phyloP scores from a whole-genome alignment of 352 stramenopile genomes.

The Pythium aphanidermatum region DNA sequence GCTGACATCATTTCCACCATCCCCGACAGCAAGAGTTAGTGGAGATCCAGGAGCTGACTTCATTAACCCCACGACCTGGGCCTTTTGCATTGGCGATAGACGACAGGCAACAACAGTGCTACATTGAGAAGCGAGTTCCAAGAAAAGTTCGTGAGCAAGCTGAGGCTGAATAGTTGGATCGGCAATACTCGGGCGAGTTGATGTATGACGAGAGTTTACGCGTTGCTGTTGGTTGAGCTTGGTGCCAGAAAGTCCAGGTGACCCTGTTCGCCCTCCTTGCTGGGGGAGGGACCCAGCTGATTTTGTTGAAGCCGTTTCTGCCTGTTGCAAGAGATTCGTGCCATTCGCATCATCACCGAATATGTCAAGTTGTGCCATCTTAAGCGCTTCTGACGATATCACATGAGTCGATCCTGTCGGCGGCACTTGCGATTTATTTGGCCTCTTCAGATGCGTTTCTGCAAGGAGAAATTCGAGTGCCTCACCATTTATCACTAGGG shows the following conservation, averaged over 20 bases:
- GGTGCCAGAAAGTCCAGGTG: too few relatives aligned
- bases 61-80: slow-evolving; percentile 93
- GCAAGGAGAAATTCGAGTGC: slow-evolving; percentile 65
- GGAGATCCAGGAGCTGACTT: slow-evolving; percentile 61
- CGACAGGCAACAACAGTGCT: slow-evolving; percentile 83
- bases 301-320: slow-evolving; percentile 43
- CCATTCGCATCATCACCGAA: slow-evolving; percentile 21
- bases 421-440: not conserved
- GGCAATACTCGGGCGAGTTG: slow-evolving; percentile 30
- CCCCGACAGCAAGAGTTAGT: slow-evolving; percentile 94
- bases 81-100: slow-evolving; percentile 90
- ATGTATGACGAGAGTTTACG: slow-evolving; percentile 28
- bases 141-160: slow-evolving; percentile 55
- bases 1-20: slow-evolving; percentile 98
- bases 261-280: not conserved
- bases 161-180: slow-evolving; percentile 17
- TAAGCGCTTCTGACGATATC: slow-evolving; percentile 10
- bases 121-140: slow-evolving; percentile 85
- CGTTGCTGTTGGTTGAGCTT: slow-evolving; percentile 8
- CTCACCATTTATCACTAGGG: slow-evolving; percentile 79
- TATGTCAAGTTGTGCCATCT: slow-evolving; percentile 16
- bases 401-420: slow-evolving; percentile 4
- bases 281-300: slow-evolving; percentile 32
- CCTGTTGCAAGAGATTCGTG: slow-evolving; percentile 8
- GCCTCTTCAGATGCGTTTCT: slow-evolving; percentile 21